A percentile compares a stretch with the other conserved stretches of the same genome.
These are phyloP conservation scores for Irpex rosettiformis DNA, from an alignment of 1,284 basidiomycete genomes.

Conservation along the genomic window DNA sequence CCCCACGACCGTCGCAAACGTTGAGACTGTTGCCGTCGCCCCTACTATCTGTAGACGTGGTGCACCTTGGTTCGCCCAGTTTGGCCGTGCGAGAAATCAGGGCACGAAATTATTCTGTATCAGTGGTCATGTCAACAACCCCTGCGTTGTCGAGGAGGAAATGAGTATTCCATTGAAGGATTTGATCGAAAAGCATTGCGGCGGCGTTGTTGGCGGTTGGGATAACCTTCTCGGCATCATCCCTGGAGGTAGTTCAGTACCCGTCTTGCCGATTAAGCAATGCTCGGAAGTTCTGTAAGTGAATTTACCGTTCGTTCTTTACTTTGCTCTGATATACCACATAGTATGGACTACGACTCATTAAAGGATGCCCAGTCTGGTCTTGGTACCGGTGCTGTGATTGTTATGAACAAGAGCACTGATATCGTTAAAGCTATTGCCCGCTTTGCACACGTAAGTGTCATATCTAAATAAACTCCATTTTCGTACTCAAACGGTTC, in stretches of 20 bases:
- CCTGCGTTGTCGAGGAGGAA: constrained; percentile 97
- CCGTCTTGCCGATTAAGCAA: constrained; percentile 82
- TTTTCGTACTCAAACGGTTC: too few species aligned
- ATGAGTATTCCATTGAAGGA: constrained; percentile 97
- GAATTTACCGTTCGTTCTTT: neutral
- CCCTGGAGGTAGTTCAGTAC: constrained; percentile 94
- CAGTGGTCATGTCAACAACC: constrained; percentile 97
- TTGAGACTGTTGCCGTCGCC: constrained; percentile 96
- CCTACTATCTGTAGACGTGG: constrained; percentile 96
- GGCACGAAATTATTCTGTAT: constrained; percentile 97
- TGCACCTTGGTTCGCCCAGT: constrained; percentile 88
- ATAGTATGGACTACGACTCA: constrained; percentile 97
- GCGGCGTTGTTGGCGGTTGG: constrained; percentile 94
- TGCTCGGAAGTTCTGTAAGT: constrained; percentile 85
- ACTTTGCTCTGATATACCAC: constrained; percentile 2
- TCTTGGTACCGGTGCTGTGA: constrained; percentile 96
- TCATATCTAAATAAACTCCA: too few species aligned
- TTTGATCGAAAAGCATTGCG: constrained; percentile 95
- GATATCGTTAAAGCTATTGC: constrained; percentile 93
- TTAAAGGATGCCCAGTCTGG: constrained; percentile 93
- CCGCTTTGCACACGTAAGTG: constrained; percentile 79
- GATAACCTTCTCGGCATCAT: constrained; percentile 94
- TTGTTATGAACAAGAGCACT: constrained; percentile 98
- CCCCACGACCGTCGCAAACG: constrained; percentile 96
- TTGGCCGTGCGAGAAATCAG: constrained; percentile 91